Evolutionary conservation across 768 basidiomycete species (phyloP), one percentile per base, ranked within the genome.

Genomic region (Lepiota venenata): DNA sequence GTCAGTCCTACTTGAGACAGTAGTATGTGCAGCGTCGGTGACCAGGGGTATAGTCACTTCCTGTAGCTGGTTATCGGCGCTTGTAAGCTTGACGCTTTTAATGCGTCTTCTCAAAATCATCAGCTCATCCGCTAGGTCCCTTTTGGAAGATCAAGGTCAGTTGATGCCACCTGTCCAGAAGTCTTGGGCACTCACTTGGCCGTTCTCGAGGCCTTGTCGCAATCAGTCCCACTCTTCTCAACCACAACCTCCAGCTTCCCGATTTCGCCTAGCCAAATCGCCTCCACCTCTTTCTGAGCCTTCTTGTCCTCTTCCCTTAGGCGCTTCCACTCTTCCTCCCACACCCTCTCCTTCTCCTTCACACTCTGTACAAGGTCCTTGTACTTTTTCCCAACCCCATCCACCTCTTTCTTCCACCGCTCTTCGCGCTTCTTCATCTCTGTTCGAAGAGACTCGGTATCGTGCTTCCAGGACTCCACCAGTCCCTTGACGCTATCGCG

Each of bases 361-460:
- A 86, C 73, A 66, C 89, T 82, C 62, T 87, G 81, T 12, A 85
- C 68, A 32, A 91, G 69, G 58, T 75, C 72, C 50, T 72, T 69
- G 61, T 93, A 92, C 74, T 90, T 90, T 65, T 80, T 80, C 43
- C 83, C 84, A 47, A 85, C 62, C 20, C 74, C 75, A 64, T 91
- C 87, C 10, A 80, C 83, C 66, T 93, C 91, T 39, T 68, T 72
- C 58, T 78, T 79, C 64, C 83, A 76, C 63, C 78, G 80, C 52
- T 88, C 85, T 65, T 94, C 91, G 50, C 86, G 74, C 65, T 80
- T 83, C 50, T 71, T 72, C 82, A 93, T 87, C 64, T 93, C 91
- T 46, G 85, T 82, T 44, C 80, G 74, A 12, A 95, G 73, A 47
- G 76, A 75, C 12, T 88, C 87, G 0, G 85, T 79, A 48, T 95